phyloP scores from a whole-genome alignment of 495 filamentous ascomycete genomes.

The Usnea hakonensis region DNA sequence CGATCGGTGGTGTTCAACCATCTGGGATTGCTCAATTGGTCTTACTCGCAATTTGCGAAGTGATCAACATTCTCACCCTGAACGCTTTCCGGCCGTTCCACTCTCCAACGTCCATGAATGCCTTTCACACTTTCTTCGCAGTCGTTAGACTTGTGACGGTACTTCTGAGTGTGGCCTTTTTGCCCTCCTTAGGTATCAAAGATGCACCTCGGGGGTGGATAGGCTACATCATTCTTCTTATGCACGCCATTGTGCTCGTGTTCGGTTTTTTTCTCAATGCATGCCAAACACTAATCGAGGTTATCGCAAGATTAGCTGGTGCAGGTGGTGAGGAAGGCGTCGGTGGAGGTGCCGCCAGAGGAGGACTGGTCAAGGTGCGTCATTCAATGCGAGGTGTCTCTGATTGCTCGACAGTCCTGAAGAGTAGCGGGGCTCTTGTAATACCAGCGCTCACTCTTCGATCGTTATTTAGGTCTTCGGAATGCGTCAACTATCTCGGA shows the following conservation, averaged over 20 bases:
- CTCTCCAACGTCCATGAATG: constrained; percentile 92
- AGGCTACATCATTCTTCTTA: constrained; percentile 80
- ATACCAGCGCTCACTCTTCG: not conserved
- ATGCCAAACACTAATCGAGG: constrained; percentile 80
- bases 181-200: constrained; percentile 68
- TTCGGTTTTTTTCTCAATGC: constrained; percentile 94
- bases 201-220: constrained; percentile 85
- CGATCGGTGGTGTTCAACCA: constrained; percentile 85
- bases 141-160: constrained; percentile 68
- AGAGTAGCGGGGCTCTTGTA: constrained; percentile 10
- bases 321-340: constrained; percentile 66
- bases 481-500: constrained; percentile 81
- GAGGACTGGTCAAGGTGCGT: constrained; percentile 72
- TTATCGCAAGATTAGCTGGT: constrained; percentile 69
- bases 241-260: constrained; percentile 79
- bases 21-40: constrained; percentile 89
- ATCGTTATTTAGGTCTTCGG: constrained; percentile 58
- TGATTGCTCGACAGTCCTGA: constrained; percentile 5
- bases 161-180: constrained; percentile 78
- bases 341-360: constrained; percentile 59
- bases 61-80: constrained; percentile 80
- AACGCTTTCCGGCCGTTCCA: constrained; percentile 87
- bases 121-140: constrained; percentile 82
- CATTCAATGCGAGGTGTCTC: not conserved
- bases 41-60: constrained; percentile 85